These are phyloP conservation scores for Termitomyces eurrhizus DNA, from an alignment of 768 basidiomycete genomes.

Conservation along the genomic window DNA sequence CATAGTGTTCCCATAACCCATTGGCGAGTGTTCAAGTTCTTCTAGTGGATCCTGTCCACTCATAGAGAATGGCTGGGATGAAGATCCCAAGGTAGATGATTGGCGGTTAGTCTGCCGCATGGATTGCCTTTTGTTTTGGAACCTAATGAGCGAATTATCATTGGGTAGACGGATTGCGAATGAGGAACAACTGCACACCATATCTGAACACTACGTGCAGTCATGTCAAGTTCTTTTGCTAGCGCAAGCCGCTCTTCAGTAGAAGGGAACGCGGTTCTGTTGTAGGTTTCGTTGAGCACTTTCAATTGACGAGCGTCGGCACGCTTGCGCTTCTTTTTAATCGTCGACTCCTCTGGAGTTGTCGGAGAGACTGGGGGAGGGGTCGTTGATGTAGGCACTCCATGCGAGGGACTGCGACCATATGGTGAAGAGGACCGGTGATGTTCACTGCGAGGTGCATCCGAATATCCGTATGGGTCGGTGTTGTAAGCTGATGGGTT, in stretches of 20 bases:
- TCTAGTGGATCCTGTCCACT: slow-evolving; percentile 36
- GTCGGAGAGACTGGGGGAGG: slow-evolving; percentile 47
- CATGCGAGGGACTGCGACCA: slow-evolving; percentile 33
- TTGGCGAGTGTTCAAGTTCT: slow-evolving; percentile 30
- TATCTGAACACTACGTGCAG: slow-evolving; percentile 81
- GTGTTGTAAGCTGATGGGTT: slow-evolving; percentile 25
- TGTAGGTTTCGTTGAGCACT: slow-evolving; percentile 76
- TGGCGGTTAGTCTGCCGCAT: slow-evolving; percentile 78
- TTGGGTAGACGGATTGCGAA: slow-evolving; percentile 13
- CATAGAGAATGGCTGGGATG: slow-evolving; percentile 47
- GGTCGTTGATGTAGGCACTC: slow-evolving; percentile 40
- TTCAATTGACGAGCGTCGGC: slow-evolving; percentile 79
- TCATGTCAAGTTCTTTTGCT: slow-evolving; percentile 78
- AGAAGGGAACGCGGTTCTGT: slow-evolving; percentile 81
- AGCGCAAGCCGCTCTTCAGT: slow-evolving; percentile 80
- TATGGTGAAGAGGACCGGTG: slow-evolving; percentile 44
- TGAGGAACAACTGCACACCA: slow-evolving; percentile 45
- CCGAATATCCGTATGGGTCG: slow-evolving; percentile 27
- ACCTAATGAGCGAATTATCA: slow-evolving; percentile 45
- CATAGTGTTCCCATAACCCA: slow-evolving; percentile 31
- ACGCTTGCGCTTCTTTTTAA: slow-evolving; percentile 87
- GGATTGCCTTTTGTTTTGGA: slow-evolving; percentile 83
- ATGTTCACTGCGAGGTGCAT: slow-evolving; percentile 30
- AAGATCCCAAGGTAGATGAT: slow-evolving; percentile 40
- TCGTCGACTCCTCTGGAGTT: slow-evolving; percentile 57